Conservation (phyloP, 345 rosid genomes). For the Limnanthes douglasii region DNA sequence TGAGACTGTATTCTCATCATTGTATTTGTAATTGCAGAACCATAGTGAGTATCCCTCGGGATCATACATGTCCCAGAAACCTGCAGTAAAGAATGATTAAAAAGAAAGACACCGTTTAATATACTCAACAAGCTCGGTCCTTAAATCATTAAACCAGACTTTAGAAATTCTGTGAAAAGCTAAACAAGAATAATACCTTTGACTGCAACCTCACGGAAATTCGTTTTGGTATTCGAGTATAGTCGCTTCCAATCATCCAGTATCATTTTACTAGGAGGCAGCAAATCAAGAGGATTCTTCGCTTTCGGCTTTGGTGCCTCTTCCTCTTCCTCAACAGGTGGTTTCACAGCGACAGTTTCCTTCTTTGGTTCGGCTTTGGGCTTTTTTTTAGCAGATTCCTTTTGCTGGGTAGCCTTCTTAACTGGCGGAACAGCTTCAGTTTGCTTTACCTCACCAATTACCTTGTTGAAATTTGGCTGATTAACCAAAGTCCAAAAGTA, state of each 20-base stretch:
- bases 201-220: slow-evolving; percentile 93
- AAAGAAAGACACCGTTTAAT: too few species aligned
- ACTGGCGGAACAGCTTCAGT: slow-evolving; percentile 46
- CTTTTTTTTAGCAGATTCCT: slow-evolving; percentile 53
- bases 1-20: slow-evolving; percentile 84
- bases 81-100: too few species aligned
- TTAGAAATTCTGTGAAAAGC: not conserved
- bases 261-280: slow-evolving; percentile 90
- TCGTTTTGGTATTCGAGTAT: slow-evolving; percentile 86
- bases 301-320: slow-evolving; percentile 76
- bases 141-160: not conserved
- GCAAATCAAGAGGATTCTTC: slow-evolving; percentile 86
- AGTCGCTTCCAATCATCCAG: slow-evolving; percentile 99
- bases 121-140: not conserved
- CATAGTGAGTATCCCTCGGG: slow-evolving; percentile 95
- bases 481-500: slow-evolving; percentile 94
- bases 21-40: slow-evolving; percentile 98
- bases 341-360: slow-evolving; percentile 30
- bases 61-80: slow-evolving; percentile 99
- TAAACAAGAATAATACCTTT: slow-evolving; percentile 34
- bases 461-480: slow-evolving; percentile 78
- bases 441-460: slow-evolving; percentile 78
- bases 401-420: slow-evolving; percentile 55
- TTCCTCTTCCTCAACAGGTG: slow-evolving; percentile 32
- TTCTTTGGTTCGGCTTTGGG: slow-evolving; percentile 53